Base-by-base conservation (phyloP, 805 yeast genomes). In the Jamesozyma rosinii region DNA sequence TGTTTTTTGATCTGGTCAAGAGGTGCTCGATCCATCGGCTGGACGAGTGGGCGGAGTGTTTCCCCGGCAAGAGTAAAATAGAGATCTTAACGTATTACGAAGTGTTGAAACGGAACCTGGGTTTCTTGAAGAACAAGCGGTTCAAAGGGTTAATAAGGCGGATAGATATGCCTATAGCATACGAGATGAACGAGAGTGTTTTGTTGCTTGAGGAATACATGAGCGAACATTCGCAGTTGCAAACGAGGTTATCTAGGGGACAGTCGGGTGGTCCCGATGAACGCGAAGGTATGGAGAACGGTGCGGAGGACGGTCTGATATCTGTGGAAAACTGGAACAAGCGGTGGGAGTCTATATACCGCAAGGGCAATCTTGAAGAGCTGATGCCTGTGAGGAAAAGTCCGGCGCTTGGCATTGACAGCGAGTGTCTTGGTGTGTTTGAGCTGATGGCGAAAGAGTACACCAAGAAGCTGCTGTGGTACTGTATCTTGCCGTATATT, bases 21-120 rank as follows among this genome's bases (percentile, higher is more conserved):
- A 37, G 66, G 17, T 56, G 51, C 40, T 54, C 62, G 6, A 61
- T 62, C 17, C 65, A 62, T 44, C 43, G 55, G n/a, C 22, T 62
- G 2, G 62, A 58, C 29, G 58, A 54, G 19, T 62, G 66, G 66
- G 37, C 44, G 13, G 29, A 21, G 3, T 32, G 38, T 13, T 34
- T 58, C 2, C 55, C 55, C 2, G 29, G 32, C 0, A 62, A 61
- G 43, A 54, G 61, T 6, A 55, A 52, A 42, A 47, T 46, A 22
- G 66, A 62, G 40, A 58, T 62, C 4, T 21, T 54, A 20, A 30
- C 44, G 3, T 62, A 62, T 44, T 58, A 58, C 38, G 32, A 43
- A 14, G 52, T 59, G 4, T 44, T 62, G 24, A 43, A 47, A 15
- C 21, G 29, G 10, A 60, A 54, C 41, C 35, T 59, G 27, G 13